Conservation (phyloP, 2,329 filamentous ascomycete genomes). For the Pestalotiopsis sp. region DNA sequence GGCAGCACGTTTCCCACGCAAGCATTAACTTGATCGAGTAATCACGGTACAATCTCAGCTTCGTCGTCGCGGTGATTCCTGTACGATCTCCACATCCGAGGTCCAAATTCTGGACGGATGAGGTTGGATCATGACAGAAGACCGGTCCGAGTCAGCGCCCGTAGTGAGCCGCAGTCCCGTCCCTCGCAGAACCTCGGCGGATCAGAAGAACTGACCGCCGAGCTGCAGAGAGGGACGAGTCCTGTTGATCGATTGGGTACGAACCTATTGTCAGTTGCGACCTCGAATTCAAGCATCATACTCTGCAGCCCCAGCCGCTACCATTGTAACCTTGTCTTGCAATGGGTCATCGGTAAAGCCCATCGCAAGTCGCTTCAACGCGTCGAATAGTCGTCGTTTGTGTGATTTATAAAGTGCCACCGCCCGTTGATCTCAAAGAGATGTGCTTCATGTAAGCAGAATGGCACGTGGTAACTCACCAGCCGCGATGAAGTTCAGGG, state of each 20-base stretch:
- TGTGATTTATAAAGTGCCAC: constrained; percentile 50
- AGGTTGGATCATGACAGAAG: constrained; percentile 54
- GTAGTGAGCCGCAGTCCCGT: constrained; percentile 74
- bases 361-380: not conserved
- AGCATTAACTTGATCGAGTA: constrained; percentile 99
- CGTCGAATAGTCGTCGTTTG: not conserved
- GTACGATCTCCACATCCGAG: constrained; percentile 21
- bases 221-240: constrained; percentile 26
- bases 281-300: constrained; percentile 22
- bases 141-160: constrained; percentile 70
- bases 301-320: not conserved
- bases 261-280: constrained; percentile 42
- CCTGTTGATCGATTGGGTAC: constrained; percentile 42
- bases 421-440: constrained; percentile 57
- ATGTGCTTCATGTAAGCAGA: constrained; percentile 28
- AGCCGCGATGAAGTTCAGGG: constrained; percentile 88
- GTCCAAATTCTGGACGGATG: constrained; percentile 18
- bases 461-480: constrained; percentile 68
- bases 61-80: constrained; percentile 50
- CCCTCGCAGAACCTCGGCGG: constrained; percentile 15
- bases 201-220: constrained; percentile 7
- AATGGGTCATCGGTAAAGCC: not conserved
- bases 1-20: constrained; percentile 98
- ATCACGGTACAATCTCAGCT: constrained; percentile 95
- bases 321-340: not conserved